Percentiles rank a stretch among this genome's conserved stretches.
Evolutionary conservation across 306 rosid genomes (phyloP).

Genomic region (Cucurbita ficifolia): DNA sequence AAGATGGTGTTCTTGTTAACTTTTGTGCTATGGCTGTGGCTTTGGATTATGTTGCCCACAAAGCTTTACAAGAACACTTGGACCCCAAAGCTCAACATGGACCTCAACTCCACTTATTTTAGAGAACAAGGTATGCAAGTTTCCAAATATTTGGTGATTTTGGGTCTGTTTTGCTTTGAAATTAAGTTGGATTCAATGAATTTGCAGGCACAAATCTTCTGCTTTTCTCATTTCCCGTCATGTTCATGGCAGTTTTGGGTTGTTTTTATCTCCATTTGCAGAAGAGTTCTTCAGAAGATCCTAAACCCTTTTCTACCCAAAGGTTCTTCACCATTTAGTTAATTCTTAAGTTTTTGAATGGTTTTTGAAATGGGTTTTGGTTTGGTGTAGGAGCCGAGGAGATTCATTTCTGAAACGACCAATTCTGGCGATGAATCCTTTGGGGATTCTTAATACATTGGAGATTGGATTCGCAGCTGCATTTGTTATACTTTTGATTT

Average conservation of each 20-base stretch:
- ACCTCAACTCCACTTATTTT: slow-evolving; percentile 5
- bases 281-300: neutral
- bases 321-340: neutral
- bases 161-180: neutral
- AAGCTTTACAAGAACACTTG: neutral
- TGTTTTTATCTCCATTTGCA: slow-evolving; percentile 9
- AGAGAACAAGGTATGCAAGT: slow-evolving; percentile 1
- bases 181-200: neutral
- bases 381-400: neutral
- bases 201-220: slow-evolving; percentile 8
- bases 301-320: neutral
- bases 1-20: neutral
- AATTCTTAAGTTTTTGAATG: neutral
- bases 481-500: slow-evolving; percentile 40
- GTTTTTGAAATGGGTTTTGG: neutral
- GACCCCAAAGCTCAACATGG: neutral
- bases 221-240: slow-evolving; percentile 9
- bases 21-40: neutral
- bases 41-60: slow-evolving; percentile 11
- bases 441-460: slow-evolving; percentile 36
- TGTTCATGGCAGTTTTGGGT: slow-evolving; percentile 7
- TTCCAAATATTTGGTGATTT: neutral
- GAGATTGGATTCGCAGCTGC: slow-evolving; percentile 37
- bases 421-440: slow-evolving; percentile 28
- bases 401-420: slow-evolving; percentile 31